A percentile compares a stretch with the other conserved stretches of the same genome.
Evolutionary conservation across 257 asterid genomes (phyloP).

Genomic region (Plantago major): DNA sequence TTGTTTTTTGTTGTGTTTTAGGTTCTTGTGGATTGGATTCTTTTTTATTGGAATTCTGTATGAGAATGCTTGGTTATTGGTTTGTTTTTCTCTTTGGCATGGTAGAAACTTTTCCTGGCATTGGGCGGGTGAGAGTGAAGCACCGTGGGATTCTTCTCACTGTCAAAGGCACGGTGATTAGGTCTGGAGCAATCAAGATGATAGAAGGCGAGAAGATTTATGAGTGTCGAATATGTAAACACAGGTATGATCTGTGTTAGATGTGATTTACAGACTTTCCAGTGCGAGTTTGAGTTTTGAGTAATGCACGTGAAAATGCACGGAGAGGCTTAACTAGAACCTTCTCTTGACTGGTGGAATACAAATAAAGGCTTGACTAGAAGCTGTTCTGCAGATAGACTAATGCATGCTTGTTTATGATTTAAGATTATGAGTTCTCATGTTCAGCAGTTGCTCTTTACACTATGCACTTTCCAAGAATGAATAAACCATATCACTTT

Average conservation of each 20-base stretch:
- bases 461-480: constrained; percentile 2
- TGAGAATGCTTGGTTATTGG: constrained; percentile 9
- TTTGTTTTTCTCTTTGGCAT: constrained; percentile 5
- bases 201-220: constrained; percentile 88
- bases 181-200: constrained; percentile 97
- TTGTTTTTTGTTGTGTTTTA: constrained; percentile 1
- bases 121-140: constrained; percentile 86
- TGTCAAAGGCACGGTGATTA: constrained; percentile 88
- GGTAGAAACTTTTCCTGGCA: constrained; percentile 91
- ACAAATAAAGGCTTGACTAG: not conserved
- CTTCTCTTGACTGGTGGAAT: constrained; percentile 1
- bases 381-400: not conserved
- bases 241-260: constrained; percentile 49
- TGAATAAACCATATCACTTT: not conserved
- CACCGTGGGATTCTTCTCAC: constrained; percentile 93
- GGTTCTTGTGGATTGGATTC: not conserved
- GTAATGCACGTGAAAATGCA: not conserved
- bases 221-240: constrained; percentile 81
- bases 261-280: not conserved
- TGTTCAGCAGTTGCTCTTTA: not conserved
- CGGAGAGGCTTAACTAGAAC: not conserved
- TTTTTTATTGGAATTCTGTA: not conserved
- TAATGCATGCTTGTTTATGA: not conserved
- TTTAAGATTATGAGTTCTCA: not conserved
- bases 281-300: too few relatives aligned